Conservation (phyloP, 139 green algal species). For the Chlamydomonas sphaeroides region DNA sequence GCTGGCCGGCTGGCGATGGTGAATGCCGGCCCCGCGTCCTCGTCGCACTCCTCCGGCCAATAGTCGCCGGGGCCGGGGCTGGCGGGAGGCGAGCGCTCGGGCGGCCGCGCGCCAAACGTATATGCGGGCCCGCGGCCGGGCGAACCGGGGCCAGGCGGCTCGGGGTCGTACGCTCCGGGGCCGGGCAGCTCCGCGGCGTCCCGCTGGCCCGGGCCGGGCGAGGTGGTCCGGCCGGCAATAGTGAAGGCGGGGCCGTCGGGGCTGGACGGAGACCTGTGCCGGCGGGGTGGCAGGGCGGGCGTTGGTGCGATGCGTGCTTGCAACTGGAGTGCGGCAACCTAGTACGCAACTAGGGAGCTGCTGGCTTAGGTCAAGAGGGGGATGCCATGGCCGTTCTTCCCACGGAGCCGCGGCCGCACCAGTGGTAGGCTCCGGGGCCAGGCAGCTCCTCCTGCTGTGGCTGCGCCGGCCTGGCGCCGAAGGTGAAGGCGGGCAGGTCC, state of each 20-base stretch:
- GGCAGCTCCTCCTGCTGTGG: neutral
- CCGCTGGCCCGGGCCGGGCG: neutral
- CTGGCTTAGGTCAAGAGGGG: too few species aligned
- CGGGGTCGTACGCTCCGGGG: slow-evolving; percentile 21
- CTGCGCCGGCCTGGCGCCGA: slow-evolving; percentile 2
- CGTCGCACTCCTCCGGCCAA: neutral
- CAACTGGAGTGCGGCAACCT: too few species aligned
- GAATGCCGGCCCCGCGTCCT: slow-evolving; percentile 4
- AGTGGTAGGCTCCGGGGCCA: slow-evolving; percentile 19
- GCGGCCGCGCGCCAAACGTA: slow-evolving; percentile 11
- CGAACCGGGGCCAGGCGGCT: neutral
- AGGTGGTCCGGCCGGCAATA: slow-evolving; percentile 17
- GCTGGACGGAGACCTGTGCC: too few species aligned
- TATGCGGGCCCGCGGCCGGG: slow-evolving; percentile 19
- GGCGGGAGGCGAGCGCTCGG: slow-evolving; percentile 5
- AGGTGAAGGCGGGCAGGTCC: slow-evolving; percentile 36
- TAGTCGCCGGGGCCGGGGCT: slow-evolving; percentile 26
- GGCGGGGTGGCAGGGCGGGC: too few species aligned
- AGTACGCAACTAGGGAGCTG: too few species aligned
- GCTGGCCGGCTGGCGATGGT: neutral
- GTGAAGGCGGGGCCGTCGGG: slow-evolving; percentile 38
- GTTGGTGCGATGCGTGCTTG: too few species aligned
- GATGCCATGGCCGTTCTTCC: too few species aligned
- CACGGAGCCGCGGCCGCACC: too few species aligned
- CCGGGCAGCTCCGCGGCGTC: slow-evolving; percentile 7